These are phyloP conservation scores for Chlamydomonas sphaeroides DNA, from an alignment of 139 green algal genomes.

Conservation along the genomic window DNA sequence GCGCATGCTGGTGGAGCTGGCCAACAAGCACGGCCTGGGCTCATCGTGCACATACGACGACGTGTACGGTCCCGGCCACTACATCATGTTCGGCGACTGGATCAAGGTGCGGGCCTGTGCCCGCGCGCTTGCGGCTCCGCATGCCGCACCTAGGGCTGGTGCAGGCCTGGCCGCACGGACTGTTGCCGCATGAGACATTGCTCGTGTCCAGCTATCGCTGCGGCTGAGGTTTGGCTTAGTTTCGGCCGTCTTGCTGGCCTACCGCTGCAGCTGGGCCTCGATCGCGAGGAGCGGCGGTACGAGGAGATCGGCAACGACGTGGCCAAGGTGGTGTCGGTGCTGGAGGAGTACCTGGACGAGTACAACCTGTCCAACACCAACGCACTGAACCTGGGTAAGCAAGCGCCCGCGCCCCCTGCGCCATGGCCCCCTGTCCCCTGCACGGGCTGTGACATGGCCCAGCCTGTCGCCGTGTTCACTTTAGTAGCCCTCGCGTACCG, in stretches of 20 bases:
- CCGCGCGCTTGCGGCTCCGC: too few species aligned
- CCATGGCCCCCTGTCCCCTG: neutral
- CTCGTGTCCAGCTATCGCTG: too few species aligned
- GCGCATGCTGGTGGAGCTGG: constrained; percentile 60
- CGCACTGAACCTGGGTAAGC: constrained; percentile 75
- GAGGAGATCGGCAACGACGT: constrained; percentile 53
- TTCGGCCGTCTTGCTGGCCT: too few species aligned
- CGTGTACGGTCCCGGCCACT: constrained; percentile 52
- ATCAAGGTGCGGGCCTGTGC: constrained; percentile 8
- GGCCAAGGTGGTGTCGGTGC: constrained; percentile 54
- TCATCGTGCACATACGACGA: constrained; percentile 53
- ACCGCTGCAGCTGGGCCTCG: constrained; percentile 51
- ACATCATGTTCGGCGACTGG: constrained; percentile 80
- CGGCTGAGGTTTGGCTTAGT: too few species aligned
- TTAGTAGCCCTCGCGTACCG: neutral
- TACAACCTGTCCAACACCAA: constrained; percentile 77
- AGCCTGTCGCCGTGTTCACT: too few species aligned
- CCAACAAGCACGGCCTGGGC: constrained; percentile 57
- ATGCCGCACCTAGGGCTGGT: too few species aligned
- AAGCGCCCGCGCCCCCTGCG: too few species aligned
- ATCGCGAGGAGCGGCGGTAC: constrained; percentile 66
- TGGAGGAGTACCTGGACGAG: constrained; percentile 82
- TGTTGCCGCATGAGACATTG: too few species aligned
- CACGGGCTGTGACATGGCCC: too few species aligned
- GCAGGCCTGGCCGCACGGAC: too few species aligned